These are phyloP conservation scores for Wallacemonas sp. DNA, from an alignment of 208 protist species.

Conservation along the genomic window DNA sequence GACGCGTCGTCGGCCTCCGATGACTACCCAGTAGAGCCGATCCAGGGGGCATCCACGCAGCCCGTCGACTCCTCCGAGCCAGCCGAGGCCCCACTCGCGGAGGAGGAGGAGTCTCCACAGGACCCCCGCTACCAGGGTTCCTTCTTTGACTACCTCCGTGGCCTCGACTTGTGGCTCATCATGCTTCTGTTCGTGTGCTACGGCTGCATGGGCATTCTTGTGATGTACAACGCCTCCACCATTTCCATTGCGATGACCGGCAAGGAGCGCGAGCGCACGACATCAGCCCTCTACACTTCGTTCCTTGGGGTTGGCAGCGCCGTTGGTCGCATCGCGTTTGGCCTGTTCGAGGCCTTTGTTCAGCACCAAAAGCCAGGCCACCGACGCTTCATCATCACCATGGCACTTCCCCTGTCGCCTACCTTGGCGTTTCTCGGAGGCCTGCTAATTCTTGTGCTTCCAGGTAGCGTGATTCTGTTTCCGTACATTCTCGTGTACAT, in stretches of 20 bases:
- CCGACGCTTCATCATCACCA: slow-evolving; percentile 30
- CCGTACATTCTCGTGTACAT: slow-evolving; percentile 54
- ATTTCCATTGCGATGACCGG: slow-evolving; percentile 53
- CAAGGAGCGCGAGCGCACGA: slow-evolving; percentile 18
- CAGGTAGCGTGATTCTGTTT: slow-evolving; percentile 36
- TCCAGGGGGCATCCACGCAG: not conserved
- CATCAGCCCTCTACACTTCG: slow-evolving; percentile 43
- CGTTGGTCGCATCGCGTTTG: slow-evolving; percentile 46
- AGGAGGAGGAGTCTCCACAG: slow-evolving; percentile 17
- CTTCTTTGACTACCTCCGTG: slow-evolving; percentile 32
- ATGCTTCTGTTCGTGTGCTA: slow-evolving; percentile 42
- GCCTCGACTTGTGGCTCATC: slow-evolving; percentile 43
- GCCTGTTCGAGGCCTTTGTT: slow-evolving; percentile 50
- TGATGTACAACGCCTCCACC: slow-evolving; percentile 49
- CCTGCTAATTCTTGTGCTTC: slow-evolving; percentile 39
- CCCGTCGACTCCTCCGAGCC: not conserved
- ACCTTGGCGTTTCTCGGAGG: slow-evolving; percentile 30
- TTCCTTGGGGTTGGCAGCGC: slow-evolving; percentile 52
- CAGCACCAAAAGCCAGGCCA: slow-evolving; percentile 30
- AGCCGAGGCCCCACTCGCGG: not conserved
- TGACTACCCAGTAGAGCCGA: not conserved
- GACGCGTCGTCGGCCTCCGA: not conserved
- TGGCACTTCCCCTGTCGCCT: slow-evolving; percentile 24
- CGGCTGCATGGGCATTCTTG: slow-evolving; percentile 31
- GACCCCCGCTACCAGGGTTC: slow-evolving; percentile 38